Evolutionary conservation across 1,139 yeast genomes (phyloP).

Genomic region (Geotrichum phurueaensis): DNA sequence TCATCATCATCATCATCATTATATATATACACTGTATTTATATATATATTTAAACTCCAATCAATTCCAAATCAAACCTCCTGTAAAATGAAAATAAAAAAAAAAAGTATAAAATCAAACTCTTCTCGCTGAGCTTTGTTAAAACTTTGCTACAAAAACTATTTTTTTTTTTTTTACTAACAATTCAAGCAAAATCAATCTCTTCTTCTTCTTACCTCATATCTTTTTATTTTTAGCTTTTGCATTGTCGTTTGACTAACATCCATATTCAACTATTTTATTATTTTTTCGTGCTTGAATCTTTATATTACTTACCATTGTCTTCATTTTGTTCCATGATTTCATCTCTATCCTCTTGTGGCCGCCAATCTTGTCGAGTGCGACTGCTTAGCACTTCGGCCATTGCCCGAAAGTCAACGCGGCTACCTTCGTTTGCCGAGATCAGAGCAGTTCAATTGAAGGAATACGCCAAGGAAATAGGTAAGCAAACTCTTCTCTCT

Average conservation of each 20-base stretch:
- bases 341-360: not conserved
- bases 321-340: not conserved
- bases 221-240: not conserved
- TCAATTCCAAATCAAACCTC: not conserved
- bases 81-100: not conserved
- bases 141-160: not conserved
- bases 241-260: too few species aligned
- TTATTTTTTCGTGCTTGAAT: not conserved
- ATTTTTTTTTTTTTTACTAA: not conserved
- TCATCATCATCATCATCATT: too few species aligned
- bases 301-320: too few species aligned
- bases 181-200: not conserved
- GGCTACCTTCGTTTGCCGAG: slow-evolving; percentile 36
- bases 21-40: not conserved
- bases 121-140: not conserved
- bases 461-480: slow-evolving; percentile 27
- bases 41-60: not conserved
- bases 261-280: not conserved
- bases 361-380: not conserved
- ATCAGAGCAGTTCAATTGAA: slow-evolving; percentile 33
- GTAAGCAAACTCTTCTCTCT: not conserved
- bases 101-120: not conserved
- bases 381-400: slow-evolving; percentile 1
- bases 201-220: not conserved
- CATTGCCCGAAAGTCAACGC: not conserved